A percentile compares a stretch with the other conserved stretches of the same genome.
These are phyloP conservation scores for Rubus idaeus DNA, from an alignment of 306 rosid species.

Conservation along the genomic window DNA sequence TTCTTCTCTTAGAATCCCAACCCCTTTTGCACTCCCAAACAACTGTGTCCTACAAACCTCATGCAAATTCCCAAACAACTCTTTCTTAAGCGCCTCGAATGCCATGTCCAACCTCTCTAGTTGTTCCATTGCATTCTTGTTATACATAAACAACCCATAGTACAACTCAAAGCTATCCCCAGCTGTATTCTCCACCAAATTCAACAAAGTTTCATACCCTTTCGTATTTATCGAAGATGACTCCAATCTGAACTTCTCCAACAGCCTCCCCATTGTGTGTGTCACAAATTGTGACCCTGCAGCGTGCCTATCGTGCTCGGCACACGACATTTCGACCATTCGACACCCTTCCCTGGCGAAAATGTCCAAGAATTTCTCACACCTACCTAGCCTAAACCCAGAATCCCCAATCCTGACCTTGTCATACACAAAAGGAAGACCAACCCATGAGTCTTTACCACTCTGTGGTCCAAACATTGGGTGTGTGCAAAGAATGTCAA, in stretches of 20 bases:
- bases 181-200: constrained; percentile 17
- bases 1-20: background rate
- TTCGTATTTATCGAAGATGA: constrained; percentile 19
- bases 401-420: constrained; percentile 1
- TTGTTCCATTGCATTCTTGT: constrained; percentile 27
- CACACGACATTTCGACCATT: constrained; percentile 27
- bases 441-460: constrained; percentile 11
- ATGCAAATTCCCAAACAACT: constrained; percentile 13
- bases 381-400: background rate
- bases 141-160: constrained; percentile 22
- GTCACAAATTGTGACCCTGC: constrained; percentile 28
- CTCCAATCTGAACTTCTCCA: constrained; percentile 19
- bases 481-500: constrained; percentile 25
- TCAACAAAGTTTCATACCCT: constrained; percentile 23
- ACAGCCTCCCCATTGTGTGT: constrained; percentile 18
- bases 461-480: constrained; percentile 27
- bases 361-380: constrained; percentile 9
- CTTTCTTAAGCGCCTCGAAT: constrained; percentile 22
- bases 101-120: constrained; percentile 22
- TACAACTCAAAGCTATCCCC: constrained; percentile 32
- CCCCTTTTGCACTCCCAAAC: background rate
- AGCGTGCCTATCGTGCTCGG: constrained; percentile 12
- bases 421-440: constrained; percentile 14
- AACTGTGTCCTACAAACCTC: constrained; percentile 15
- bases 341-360: constrained; percentile 17